These are phyloP conservation scores for Hygrophila difformis DNA, from an alignment of 257 asterid species.

Conservation along the genomic window DNA sequence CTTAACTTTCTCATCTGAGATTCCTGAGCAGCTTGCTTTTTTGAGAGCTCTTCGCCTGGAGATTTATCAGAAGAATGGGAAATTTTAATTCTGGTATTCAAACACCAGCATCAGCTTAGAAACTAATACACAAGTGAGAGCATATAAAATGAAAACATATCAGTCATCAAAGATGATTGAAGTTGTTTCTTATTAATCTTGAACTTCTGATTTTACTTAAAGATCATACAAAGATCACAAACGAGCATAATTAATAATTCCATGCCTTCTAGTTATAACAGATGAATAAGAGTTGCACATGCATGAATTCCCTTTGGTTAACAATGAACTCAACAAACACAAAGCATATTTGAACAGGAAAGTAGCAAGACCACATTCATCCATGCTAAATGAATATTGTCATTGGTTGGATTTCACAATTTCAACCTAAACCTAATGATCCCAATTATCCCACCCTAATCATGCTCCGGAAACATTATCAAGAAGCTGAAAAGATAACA, in stretches of 20 bases:
- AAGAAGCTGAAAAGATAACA: too few relatives aligned
- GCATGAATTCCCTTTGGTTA: too few relatives aligned
- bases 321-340: too few relatives aligned
- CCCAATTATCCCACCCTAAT: too few relatives aligned
- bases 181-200: neutral
- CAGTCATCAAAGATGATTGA: neutral
- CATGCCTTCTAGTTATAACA: too few relatives aligned
- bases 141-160: neutral
- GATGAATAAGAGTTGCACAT: too few relatives aligned
- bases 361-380: too few relatives aligned
- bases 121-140: conserved; percentile 3
- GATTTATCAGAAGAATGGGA: conserved; percentile 15
- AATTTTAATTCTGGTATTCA: conserved; percentile 1
- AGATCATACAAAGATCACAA: neutral
- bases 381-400: too few relatives aligned
- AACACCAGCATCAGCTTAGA: neutral
- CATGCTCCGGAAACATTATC: too few relatives aligned
- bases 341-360: too few relatives aligned
- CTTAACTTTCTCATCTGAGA: conserved; percentile 85
- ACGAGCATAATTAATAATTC: neutral
- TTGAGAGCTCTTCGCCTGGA: conserved; percentile 95
- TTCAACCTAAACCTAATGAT: too few relatives aligned
- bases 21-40: conserved; percentile 99
- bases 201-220: neutral
- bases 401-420: too few relatives aligned